Evolutionary conservation across 208 protist genomes (phyloP), one percentile per base, ranked within the genome.

Genomic region (Phytomonas serpens): DNA sequence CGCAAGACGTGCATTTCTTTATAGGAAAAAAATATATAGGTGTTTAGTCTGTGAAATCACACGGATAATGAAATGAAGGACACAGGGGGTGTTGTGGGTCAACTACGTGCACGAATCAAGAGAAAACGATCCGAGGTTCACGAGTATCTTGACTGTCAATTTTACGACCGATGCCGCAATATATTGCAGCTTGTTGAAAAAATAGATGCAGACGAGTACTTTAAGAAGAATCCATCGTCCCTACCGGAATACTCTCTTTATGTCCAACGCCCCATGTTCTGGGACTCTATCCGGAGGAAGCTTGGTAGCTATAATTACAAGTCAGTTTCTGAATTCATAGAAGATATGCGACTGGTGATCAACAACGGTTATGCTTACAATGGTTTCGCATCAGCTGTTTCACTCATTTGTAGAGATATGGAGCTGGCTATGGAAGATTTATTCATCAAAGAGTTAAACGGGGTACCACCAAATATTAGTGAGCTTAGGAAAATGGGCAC

Each of bases 341-440:
- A 78, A 7, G 92, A 94, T 69, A 91, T 96, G 92, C 85, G 92
- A 13, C 73, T 83, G 31, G 79, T 96, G 14, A 75, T 93, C 29
- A 77, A 90, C 67, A 93, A 93, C 77, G 92, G 87, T 72, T 96
- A 94, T 67, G 72, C 81, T 27, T 91, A 89, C 72, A 93, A 96
- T 69, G 82, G 79, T 6, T 75, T 80, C 14, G 61, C 69, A 13
- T 86, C 88, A 0, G 69, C 80, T 6, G 34, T 89, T 16, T 75
- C 85, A 7, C 70, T 73, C 9, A 51, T 83, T 23, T 88, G 82
- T 13, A 78, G 91, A 0, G 63, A 74, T 29, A 75, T 93, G 63
- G 88, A 96, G 76, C 30, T 93, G 11, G 61, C 65, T 7, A 96
- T 96, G 87, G 88, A 96, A 77, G 85, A 92, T 34, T 74, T 82